These are phyloP conservation scores for Marsdenia floribunda DNA, from an alignment of 257 asterid genomes.

Conservation along the genomic window DNA sequence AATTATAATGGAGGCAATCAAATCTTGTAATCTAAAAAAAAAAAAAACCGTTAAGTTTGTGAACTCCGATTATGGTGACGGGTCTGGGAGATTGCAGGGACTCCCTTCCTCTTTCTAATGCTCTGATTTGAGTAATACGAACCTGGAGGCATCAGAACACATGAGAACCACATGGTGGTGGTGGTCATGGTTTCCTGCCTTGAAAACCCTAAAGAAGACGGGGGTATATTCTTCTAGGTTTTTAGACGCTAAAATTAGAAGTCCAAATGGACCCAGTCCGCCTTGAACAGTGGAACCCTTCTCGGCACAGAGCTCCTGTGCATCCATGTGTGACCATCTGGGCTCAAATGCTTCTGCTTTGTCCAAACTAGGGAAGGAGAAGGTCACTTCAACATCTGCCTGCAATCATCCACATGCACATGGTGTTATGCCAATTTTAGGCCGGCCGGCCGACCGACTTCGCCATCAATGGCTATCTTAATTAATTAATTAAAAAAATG, in stretches of 20 bases:
- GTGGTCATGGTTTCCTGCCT: neutral
- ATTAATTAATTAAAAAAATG: too few relatives aligned
- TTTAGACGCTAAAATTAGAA: conserved; percentile 38
- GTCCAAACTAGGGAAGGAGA: conserved; percentile 35
- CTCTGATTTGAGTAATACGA: too few relatives aligned
- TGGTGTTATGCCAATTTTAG: too few relatives aligned
- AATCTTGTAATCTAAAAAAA: too few relatives aligned
- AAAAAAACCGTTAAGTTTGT: too few relatives aligned
- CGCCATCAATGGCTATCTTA: too few relatives aligned
- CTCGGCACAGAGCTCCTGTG: conserved; percentile 36
- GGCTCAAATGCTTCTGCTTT: conserved; percentile 39
- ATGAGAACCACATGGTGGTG: conserved; percentile 23
- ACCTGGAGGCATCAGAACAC: conserved; percentile 41
- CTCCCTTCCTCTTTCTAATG: too few relatives aligned
- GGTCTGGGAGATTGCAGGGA: too few relatives aligned
- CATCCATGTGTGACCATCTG: conserved; percentile 27
- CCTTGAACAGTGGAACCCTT: conserved; percentile 37
- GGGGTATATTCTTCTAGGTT: conserved; percentile 39
- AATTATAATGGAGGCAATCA: too few relatives aligned
- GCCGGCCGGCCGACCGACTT: too few relatives aligned
- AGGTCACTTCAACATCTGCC: conserved; percentile 47
- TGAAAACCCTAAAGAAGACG: conserved; percentile 35
- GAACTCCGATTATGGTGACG: too few relatives aligned
- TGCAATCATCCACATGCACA: conserved; percentile 5
- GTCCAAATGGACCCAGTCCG: conserved; percentile 52